Conservation (phyloP, 176 grass and related monocot species). For the Zea luxurians region DNA sequence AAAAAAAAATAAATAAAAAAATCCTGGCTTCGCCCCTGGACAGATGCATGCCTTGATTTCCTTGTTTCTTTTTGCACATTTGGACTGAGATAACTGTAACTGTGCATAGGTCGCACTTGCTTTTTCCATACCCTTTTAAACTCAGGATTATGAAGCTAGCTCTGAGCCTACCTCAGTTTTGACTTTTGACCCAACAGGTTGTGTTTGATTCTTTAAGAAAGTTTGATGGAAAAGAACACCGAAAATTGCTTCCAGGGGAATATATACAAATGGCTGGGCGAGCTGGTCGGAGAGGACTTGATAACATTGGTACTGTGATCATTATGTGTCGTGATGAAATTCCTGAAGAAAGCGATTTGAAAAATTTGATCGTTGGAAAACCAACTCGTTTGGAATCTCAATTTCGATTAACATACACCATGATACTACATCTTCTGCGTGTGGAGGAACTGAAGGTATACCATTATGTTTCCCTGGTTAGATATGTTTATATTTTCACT, state of each 20-base stretch:
- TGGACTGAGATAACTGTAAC: slow-evolving; percentile 23
- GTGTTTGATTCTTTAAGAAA: slow-evolving; percentile 94
- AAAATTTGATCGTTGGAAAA: slow-evolving; percentile 91
- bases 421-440: slow-evolving; percentile 98
- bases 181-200: slow-evolving; percentile 66
- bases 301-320: slow-evolving; percentile 94
- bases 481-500: not conserved
- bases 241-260: slow-evolving; percentile 86
- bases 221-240: slow-evolving; percentile 95
- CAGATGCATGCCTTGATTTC: slow-evolving; percentile 12
- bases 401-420: slow-evolving; percentile 91
- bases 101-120: slow-evolving; percentile 24
- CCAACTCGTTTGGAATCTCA: slow-evolving; percentile 85
- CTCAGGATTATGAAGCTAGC: slow-evolving; percentile 23
- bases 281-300: slow-evolving; percentile 93
- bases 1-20: no score
- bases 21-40: no score
- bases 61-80: slow-evolving; percentile 23
- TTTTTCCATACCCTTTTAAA: slow-evolving; percentile 19
- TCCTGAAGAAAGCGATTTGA: slow-evolving; percentile 94
- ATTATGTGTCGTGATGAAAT: slow-evolving; percentile 96
- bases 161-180: slow-evolving; percentile 37
- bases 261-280: slow-evolving; percentile 99
- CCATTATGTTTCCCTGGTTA: slow-evolving; percentile 20
- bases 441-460: slow-evolving; percentile 94